Conservation (phyloP, 1,139 yeast genomes). For the Taphrina pruni region DNA sequence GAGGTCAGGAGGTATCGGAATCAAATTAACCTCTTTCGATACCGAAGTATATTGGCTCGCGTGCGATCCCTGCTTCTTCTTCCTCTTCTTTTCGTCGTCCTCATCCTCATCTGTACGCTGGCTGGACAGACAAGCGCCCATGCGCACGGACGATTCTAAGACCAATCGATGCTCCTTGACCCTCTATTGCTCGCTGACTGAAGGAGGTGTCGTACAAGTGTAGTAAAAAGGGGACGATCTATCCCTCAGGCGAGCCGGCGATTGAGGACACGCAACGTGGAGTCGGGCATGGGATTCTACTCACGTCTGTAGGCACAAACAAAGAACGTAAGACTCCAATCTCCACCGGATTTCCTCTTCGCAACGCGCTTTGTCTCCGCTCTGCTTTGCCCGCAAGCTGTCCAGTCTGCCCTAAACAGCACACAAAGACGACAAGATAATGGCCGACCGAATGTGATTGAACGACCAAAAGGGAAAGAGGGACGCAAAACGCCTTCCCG, state of each 20-base stretch:
- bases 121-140: slow-evolving; percentile 22
- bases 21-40: slow-evolving; percentile 5
- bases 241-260: no score
- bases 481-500: slow-evolving; percentile 5
- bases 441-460: slow-evolving; percentile 1
- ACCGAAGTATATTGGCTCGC: background rate
- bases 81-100: no score
- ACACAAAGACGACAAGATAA: background rate
- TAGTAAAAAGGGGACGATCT: no score
- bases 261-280: background rate
- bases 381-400: background rate
- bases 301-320: background rate
- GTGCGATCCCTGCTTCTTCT: slow-evolving; percentile 3
- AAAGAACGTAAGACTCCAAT: background rate
- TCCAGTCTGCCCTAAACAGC: background rate
- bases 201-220: no score
- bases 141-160: background rate
- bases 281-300: slow-evolving; percentile 5
- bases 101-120: background rate
- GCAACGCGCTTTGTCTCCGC: background rate
- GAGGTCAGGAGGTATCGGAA: slow-evolving; percentile 6
- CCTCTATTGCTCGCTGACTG: no score
- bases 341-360: background rate
- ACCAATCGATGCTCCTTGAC: background rate
- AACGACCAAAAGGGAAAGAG: slow-evolving; percentile 16